Base-by-base conservation (phyloP, 208 protist species). In the Acanthamoeba lenticulata region DNA sequence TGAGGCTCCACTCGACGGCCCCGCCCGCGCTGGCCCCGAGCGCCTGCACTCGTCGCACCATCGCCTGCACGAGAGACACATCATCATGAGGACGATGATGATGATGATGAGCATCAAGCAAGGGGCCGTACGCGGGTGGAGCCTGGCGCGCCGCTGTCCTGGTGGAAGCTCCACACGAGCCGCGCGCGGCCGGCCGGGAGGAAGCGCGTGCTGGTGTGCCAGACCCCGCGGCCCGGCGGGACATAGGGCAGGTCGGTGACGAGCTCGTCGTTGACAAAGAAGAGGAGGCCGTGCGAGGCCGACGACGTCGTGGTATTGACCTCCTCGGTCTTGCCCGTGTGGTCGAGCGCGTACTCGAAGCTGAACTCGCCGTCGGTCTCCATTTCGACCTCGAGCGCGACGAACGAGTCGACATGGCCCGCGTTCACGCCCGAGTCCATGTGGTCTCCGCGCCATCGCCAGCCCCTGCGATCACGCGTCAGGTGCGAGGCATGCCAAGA, bases 351-450 rank as follows among this genome's bases (percentile, higher is more conserved):
- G 45, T 90, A 90, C 55, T 90, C 83, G 55, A 90, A 90, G 45
- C 45, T 34, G 1, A 90, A 15, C 36, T 90, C 32, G 17, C 83
- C 83, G 19, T 90, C 49, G 4, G 83, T 90, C 21, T 90, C 83
- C 55, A 90, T 62, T 45, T 90, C 2, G 34, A 90, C 29, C 21
- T 65, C 40, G 29, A 90, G 45, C 6, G 47, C 1, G 45, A 67
- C 55, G 32, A 42, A 65, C 0, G 83, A 60, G 17, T 90, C 83
- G 11, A 90, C 55, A n/a, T 40, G 17, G 15, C 55, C 55, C 9
- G 36, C 44, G n/a, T 90, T 90, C 24, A 90, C 36, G 13, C 83
- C 83, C 5, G 83, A 90, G 47, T 90, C 83, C 83, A 90, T 90
- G 36, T 65, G 62, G 55, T 90, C 9, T 19, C 83, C 83, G 2